phyloP scores from a whole-genome alignment of 257 asterid species.

The Nicotiana knightiana region DNA sequence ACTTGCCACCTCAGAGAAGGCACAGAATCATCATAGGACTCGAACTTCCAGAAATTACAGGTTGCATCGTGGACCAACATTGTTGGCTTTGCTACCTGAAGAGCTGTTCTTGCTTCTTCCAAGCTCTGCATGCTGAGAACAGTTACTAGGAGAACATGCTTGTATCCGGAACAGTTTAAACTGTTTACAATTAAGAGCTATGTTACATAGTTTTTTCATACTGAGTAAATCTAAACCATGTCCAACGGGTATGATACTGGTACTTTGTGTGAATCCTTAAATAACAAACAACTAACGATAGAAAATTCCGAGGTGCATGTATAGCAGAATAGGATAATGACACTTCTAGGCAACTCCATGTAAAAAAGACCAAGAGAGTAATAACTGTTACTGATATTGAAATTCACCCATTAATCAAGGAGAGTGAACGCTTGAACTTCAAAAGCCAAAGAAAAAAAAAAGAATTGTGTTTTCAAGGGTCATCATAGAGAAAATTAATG shows the following conservation, averaged over 20 bases:
- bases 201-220: not conserved
- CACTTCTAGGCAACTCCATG: not conserved
- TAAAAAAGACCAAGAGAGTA: not conserved
- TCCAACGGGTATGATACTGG: not conserved
- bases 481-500: no score
- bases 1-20: slow-evolving; percentile 67
- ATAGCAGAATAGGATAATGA: not conserved
- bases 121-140: slow-evolving; percentile 44
- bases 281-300: not conserved
- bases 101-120: slow-evolving; percentile 76
- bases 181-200: not conserved
- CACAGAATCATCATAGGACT: slow-evolving; percentile 36
- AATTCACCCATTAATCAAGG: not conserved
- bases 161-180: not conserved
- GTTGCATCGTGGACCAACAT: slow-evolving; percentile 58
- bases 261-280: not conserved
- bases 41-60: slow-evolving; percentile 60
- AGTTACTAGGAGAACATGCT: slow-evolving; percentile 8
- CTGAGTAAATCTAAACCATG: not conserved
- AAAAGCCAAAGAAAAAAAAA: no score
- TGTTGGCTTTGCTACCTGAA: slow-evolving; percentile 59
- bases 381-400: not conserved
- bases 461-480: no score
- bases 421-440: no score
- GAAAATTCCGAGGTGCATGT: not conserved